These are phyloP conservation scores for Saturnispora gosingensis DNA, from an alignment of 805 yeast genomes.

Conservation along the genomic window DNA sequence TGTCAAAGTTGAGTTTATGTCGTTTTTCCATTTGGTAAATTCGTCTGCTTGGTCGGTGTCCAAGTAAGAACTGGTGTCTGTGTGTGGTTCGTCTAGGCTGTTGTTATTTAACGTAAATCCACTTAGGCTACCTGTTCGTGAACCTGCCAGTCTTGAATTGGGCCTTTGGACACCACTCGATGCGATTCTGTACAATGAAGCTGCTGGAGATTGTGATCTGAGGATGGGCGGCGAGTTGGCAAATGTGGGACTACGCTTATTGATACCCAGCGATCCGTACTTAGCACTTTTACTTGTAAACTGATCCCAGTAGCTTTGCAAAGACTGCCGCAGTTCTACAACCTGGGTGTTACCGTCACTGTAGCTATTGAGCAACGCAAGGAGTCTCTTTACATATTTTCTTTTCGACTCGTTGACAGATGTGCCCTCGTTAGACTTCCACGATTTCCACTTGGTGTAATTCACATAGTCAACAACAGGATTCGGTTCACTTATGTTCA, in stretches of 20 bases:
- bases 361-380: slow-evolving; percentile 63
- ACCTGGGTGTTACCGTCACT: slow-evolving; percentile 50
- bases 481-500: slow-evolving; percentile 55
- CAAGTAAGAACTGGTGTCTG: not conserved
- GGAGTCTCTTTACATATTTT: slow-evolving; percentile 54
- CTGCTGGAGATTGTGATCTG: slow-evolving; percentile 27
- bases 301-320: slow-evolving; percentile 70
- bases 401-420: slow-evolving; percentile 65
- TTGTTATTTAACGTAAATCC: not conserved
- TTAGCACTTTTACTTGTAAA: not conserved
- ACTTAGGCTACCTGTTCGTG: slow-evolving; percentile 10
- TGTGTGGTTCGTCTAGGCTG: not conserved
- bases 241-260: not conserved
- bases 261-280: slow-evolving; percentile 1
- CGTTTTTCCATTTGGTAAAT: slow-evolving; percentile 45
- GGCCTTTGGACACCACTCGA: slow-evolving; percentile 24
- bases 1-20: slow-evolving; percentile 38
- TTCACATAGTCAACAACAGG: slow-evolving; percentile 49
- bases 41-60: slow-evolving; percentile 21
- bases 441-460: slow-evolving; percentile 75
- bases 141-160: slow-evolving; percentile 18
- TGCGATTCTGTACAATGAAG: slow-evolving; percentile 26
- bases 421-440: slow-evolving; percentile 69
- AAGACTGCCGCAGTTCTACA: slow-evolving; percentile 39
- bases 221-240: not conserved